Conservation (phyloP, 1,284 basidiomycete species). For the Cutaneotrichosporon cutaneum region DNA sequence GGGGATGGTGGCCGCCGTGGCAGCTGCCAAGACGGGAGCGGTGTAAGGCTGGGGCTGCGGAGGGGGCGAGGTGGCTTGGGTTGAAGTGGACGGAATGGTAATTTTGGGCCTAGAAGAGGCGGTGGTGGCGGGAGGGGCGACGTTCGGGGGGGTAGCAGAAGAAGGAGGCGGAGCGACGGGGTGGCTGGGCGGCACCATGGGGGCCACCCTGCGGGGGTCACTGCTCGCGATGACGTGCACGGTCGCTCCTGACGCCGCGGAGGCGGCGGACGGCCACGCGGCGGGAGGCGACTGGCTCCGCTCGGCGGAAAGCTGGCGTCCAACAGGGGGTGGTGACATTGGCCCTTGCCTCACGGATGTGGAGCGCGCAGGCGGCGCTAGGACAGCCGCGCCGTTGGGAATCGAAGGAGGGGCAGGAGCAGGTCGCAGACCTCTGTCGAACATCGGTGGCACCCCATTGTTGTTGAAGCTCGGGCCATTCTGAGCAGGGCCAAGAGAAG, state of each 20-base stretch:
- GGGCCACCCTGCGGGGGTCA: neutral
- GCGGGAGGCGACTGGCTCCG: neutral
- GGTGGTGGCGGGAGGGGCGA: neutral
- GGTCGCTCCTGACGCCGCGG: neutral
- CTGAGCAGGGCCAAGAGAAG: neutral
- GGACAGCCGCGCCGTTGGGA: neutral
- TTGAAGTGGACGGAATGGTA: neutral
- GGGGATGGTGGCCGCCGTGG: constrained; percentile 6
- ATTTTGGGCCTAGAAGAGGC: constrained; percentile 4
- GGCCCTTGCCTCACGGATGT: neutral
- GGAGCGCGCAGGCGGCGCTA: constrained; percentile 1
- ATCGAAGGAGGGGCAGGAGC: neutral
- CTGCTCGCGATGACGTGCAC: constrained; percentile 10
- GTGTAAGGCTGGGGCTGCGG: constrained; percentile 12
- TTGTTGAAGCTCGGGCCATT: neutral
- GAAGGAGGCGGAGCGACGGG: constrained; percentile 7
- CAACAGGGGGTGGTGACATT: neutral
- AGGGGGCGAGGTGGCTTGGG: constrained; percentile 5
- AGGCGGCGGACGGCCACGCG: neutral
- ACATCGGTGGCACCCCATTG: neutral
- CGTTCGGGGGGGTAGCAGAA: neutral
- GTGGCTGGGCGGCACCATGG: neutral
- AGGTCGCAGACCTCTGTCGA: neutral
- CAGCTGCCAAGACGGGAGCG: constrained; percentile 9
- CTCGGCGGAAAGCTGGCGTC: neutral